A percentile compares a stretch with the other conserved stretches of the same genome.
These are phyloP conservation scores for Erythrophleum ivorense DNA, from an alignment of 331 rosid genomes.

Conservation along the genomic window DNA sequence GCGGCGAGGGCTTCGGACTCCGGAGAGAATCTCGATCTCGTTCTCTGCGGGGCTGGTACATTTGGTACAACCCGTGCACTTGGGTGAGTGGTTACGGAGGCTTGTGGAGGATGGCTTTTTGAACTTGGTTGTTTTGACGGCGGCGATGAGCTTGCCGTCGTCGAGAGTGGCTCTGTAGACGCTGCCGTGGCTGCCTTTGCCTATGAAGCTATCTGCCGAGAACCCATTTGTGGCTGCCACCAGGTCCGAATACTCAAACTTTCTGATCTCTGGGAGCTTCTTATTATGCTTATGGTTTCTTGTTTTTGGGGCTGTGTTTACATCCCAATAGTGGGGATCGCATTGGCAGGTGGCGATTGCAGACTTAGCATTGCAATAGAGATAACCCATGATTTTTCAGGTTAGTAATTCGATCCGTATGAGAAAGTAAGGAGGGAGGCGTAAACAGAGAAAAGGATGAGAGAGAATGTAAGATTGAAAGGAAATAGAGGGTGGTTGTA, in stretches of 20 bases:
- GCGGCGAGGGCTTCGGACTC: neutral
- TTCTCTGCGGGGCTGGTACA: neutral
- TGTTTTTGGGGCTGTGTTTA: neutral
- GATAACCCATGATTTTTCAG: neutral
- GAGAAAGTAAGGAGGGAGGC: neutral
- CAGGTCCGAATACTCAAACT: constrained; percentile 9
- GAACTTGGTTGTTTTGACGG: constrained; percentile 10
- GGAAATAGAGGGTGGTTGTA: neutral
- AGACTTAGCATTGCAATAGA: neutral
- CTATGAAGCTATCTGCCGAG: constrained; percentile 1
- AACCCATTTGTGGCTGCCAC: constrained; percentile 10
- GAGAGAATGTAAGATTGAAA: neutral
- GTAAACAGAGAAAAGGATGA: neutral
- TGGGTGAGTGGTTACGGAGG: neutral
- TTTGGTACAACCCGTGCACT: neutral
- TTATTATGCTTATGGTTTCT: neutral
- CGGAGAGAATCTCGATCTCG: constrained; percentile 5
- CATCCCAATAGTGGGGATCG: neutral
- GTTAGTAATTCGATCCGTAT: too few species aligned
- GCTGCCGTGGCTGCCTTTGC: constrained; percentile 29
- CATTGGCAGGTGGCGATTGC: neutral
- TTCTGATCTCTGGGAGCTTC: constrained; percentile 3
- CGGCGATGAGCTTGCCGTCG: constrained; percentile 7
- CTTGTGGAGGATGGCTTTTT: neutral
- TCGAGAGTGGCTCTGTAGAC: neutral